phyloP scores from a whole-genome alignment of 345 rosid genomes.

The Eucalyptus erythrocorys region DNA sequence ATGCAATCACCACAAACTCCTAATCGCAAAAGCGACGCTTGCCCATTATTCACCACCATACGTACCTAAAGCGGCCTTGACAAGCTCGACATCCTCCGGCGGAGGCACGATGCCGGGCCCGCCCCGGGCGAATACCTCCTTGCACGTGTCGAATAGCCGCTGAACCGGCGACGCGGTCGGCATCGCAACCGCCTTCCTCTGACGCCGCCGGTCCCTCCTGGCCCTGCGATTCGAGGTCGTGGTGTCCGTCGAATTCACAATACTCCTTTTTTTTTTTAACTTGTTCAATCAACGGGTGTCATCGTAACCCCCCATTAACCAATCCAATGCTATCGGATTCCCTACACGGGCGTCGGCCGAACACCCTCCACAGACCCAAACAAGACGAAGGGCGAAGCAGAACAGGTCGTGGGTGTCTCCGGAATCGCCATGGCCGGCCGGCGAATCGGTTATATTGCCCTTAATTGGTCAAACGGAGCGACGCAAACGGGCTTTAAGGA shows the following conservation, averaged over 20 bases:
- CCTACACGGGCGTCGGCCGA: not conserved
- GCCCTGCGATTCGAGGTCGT: slow-evolving; percentile 3
- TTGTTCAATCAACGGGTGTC: slow-evolving; percentile 18
- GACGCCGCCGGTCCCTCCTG: slow-evolving; percentile 25
- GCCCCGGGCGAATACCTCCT: slow-evolving; percentile 43
- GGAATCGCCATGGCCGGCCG: not conserved
- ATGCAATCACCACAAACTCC: not conserved
- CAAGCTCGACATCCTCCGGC: slow-evolving; percentile 39
- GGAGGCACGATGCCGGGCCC: slow-evolving; percentile 53
- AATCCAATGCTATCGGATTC: not conserved
- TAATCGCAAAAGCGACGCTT: not conserved
- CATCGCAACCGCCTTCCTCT: not conserved
- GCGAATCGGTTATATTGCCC: not conserved
- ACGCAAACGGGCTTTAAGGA: not conserved
- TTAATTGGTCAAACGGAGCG: not conserved
- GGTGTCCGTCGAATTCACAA: slow-evolving; percentile 15
- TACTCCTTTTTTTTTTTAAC: slow-evolving; percentile 2
- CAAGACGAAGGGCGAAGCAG: not conserved
- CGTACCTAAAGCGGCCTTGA: slow-evolving; percentile 69
- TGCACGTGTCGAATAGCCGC: slow-evolving; percentile 63
- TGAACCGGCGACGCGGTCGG: slow-evolving; percentile 29
- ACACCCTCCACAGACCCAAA: not conserved
- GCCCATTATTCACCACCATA: not conserved
- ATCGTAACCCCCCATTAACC: slow-evolving; percentile 63
- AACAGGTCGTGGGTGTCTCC: not conserved